A percentile compares a stretch with the other conserved stretches of the same genome.
Conservation (phyloP, 2,329 filamentous ascomycete species). For the Hirsutella minnesotensis region DNA sequence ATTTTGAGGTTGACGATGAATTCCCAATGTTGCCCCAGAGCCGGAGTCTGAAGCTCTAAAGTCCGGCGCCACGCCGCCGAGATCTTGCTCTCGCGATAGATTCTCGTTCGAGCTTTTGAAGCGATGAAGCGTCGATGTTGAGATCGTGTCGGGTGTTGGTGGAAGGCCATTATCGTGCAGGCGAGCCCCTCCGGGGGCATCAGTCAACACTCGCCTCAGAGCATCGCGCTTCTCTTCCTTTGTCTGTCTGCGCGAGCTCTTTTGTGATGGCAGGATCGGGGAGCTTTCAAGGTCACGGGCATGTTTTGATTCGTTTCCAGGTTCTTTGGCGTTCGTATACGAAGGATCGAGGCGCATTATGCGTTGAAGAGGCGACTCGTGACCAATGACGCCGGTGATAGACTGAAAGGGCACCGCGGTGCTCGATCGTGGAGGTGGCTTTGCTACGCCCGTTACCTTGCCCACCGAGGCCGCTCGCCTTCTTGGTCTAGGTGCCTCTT, state of each 20-base stretch:
- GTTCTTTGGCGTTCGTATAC: conserved; percentile 14
- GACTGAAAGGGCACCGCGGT: conserved; percentile 28
- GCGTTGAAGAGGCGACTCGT: conserved; percentile 31
- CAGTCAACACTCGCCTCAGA: conserved; percentile 36
- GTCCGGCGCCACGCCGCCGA: conserved; percentile 12
- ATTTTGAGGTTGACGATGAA: neutral
- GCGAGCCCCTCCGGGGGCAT: conserved; percentile 27
- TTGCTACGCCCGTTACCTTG: neutral
- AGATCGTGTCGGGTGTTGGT: conserved; percentile 49
- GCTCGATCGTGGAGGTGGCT: conserved; percentile 10
- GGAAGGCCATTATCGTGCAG: conserved; percentile 34
- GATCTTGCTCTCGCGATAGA: conserved; percentile 19
- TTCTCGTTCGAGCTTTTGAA: conserved; percentile 40
- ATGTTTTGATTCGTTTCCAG: conserved; percentile 18
- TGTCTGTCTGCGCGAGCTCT: conserved; percentile 4
- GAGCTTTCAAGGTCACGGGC: conserved; percentile 9
- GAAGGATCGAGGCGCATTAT: conserved; percentile 30
- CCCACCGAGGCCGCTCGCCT: conserved; percentile 16
- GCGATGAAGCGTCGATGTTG: conserved; percentile 39
- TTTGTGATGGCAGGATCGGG: neutral
- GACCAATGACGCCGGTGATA: conserved; percentile 23
- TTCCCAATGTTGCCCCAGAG: neutral
- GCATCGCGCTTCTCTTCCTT: conserved; percentile 37
- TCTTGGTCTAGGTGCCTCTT: neutral
- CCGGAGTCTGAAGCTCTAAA: conserved; percentile 5